phyloP scores from a whole-genome alignment of 2,329 filamentous ascomycete species.

The Paramyrothecium sp. region DNA sequence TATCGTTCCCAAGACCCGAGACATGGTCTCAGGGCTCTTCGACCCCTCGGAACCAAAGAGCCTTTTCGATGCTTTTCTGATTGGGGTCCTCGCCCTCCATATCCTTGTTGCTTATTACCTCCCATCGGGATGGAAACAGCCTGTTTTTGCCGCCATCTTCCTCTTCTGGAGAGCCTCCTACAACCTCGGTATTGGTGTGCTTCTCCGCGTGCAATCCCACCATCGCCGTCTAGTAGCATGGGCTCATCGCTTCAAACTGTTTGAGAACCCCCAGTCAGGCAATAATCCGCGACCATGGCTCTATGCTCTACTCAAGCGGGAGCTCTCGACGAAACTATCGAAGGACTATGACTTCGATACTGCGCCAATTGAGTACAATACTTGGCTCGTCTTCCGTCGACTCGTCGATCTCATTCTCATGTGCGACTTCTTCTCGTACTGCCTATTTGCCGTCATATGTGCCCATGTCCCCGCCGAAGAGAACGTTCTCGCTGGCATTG shows the following conservation, averaged over 20 bases:
- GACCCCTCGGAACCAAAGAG: conserved; percentile 96
- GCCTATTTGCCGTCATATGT: conserved; percentile 90
- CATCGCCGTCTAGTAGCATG: conserved; percentile 82
- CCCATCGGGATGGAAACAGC: conserved; percentile 66
- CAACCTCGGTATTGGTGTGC: conserved; percentile 89
- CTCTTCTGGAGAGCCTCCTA: conserved; percentile 91
- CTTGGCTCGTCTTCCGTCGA: conserved; percentile 93
- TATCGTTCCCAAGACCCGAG: conserved; percentile 90
- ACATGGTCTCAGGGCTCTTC: conserved; percentile 97
- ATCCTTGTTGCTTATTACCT: conserved; percentile 73
- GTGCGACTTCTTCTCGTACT: conserved; percentile 98
- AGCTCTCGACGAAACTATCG: conserved; percentile 92
- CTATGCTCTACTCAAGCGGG: conserved; percentile 79
- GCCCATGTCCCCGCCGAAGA: conserved; percentile 74
- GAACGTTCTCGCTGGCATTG: conserved; percentile 62
- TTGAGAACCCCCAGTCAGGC: conserved; percentile 78
- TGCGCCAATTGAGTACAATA: conserved; percentile 97
- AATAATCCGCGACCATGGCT: conserved; percentile 80
- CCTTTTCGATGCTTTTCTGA: conserved; percentile 77
- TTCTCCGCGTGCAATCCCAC: conserved; percentile 87
- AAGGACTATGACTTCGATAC: conserved; percentile 91
- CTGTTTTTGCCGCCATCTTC: conserved; percentile 80
- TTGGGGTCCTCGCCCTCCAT: conserved; percentile 74
- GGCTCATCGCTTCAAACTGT: conserved; percentile 83
- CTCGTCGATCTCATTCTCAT: conserved; percentile 96